Evolutionary conservation across 495 filamentous ascomycete species (phyloP).

Genomic region (Hypoxylon intermedium): DNA sequence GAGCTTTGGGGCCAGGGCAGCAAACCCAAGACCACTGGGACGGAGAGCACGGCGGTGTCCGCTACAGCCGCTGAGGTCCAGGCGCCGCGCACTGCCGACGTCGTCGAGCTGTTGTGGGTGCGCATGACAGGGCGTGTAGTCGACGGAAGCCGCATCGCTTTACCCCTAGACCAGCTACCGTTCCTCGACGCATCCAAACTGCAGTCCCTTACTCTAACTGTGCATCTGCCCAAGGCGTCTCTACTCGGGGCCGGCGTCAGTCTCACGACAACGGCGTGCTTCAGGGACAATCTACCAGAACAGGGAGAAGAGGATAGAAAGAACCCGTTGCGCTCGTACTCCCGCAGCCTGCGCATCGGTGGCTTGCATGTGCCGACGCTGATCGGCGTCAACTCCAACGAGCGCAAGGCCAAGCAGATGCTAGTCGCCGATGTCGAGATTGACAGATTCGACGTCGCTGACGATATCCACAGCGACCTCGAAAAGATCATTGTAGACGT

Average conservation of each 20-base stretch:
- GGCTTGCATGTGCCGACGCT: constrained; percentile 63
- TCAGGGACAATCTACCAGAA: constrained; percentile 14
- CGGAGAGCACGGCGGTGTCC: background rate
- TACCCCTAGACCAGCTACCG: constrained; percentile 39
- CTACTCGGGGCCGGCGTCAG: constrained; percentile 58
- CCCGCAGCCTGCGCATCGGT: constrained; percentile 44
- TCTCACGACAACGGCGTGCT: constrained; percentile 48
- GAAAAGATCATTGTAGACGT: constrained; percentile 62
- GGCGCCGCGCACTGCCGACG: constrained; percentile 29
- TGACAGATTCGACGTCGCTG: constrained; percentile 47
- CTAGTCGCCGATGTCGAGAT: constrained; percentile 62
- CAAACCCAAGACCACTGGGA: background rate
- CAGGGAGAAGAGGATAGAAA: constrained; percentile 2
- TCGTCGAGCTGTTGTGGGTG: constrained; percentile 44
- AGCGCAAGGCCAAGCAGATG: constrained; percentile 64
- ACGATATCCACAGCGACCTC: constrained; percentile 55
- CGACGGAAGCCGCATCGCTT: constrained; percentile 36
- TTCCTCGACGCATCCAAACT: constrained; percentile 42
- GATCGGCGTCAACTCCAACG: constrained; percentile 67
- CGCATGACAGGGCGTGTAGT: constrained; percentile 41
- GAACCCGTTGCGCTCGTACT: constrained; percentile 38
- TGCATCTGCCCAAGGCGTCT: constrained; percentile 60
- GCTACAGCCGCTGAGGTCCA: background rate
- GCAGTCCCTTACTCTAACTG: constrained; percentile 47
- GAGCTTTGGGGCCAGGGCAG: constrained; percentile 27